Evolutionary conservation across 2,329 filamentous ascomycete genomes (phyloP).

Genomic region (Aureobasidium mangrovei): DNA sequence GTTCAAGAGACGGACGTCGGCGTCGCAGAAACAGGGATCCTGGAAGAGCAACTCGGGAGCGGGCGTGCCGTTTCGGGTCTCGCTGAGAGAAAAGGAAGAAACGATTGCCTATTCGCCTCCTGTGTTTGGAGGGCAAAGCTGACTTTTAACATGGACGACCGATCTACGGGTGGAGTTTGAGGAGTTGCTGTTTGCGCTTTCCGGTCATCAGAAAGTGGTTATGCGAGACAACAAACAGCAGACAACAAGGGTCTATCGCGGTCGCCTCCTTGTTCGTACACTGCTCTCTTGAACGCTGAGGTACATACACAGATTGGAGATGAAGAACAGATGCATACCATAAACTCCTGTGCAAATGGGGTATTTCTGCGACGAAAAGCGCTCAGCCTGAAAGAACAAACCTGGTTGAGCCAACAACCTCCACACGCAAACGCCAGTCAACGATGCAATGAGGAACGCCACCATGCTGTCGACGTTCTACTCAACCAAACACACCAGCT

Average conservation of each 20-base stretch:
- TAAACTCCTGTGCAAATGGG: slow-evolving; percentile 1
- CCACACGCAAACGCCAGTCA: neutral
- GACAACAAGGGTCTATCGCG: too few relatives aligned
- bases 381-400: neutral
- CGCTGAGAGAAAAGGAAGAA: too few relatives aligned
- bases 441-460: neutral
- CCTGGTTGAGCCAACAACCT: neutral
- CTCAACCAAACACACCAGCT: slow-evolving; percentile 71
- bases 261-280: too few relatives aligned
- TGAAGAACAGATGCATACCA: slow-evolving; percentile 6
- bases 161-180: too few relatives aligned
- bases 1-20: neutral
- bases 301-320: neutral
- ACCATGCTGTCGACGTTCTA: neutral
- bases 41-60: neutral
- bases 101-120: too few relatives aligned
- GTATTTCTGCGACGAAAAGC: slow-evolving; percentile 1
- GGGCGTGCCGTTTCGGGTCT: neutral
- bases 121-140: too few relatives aligned
- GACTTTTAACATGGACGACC: too few relatives aligned
- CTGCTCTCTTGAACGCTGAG: neutral
- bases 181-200: too few relatives aligned
- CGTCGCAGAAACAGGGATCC: neutral
- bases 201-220: too few relatives aligned
- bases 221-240: too few relatives aligned